Percentiles rank a stretch among this genome's conserved stretches.
These are phyloP conservation scores for Arthrobotrys iridis DNA, from an alignment of 2,329 filamentous ascomycete genomes.

Conservation along the genomic window DNA sequence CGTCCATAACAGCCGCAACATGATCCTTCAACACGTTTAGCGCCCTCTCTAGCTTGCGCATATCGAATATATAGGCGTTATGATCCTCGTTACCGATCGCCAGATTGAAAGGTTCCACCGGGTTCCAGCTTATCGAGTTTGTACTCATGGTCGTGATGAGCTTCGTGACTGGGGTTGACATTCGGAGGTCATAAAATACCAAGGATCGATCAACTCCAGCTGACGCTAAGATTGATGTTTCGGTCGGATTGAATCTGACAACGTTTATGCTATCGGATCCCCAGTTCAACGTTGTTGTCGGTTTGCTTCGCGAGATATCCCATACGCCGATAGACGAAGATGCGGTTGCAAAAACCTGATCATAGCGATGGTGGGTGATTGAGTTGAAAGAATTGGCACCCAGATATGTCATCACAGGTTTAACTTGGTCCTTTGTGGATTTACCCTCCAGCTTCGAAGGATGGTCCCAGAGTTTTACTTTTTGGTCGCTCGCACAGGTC, in stretches of 20 bases:
- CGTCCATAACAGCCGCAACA: constrained; percentile 92
- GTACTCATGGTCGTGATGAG: constrained; percentile 82
- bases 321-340: constrained; percentile 86
- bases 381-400: constrained; percentile 84
- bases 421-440: constrained; percentile 55
- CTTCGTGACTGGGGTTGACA: constrained; percentile 81
- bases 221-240: constrained; percentile 89
- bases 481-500: constrained; percentile 85
- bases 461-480: constrained; percentile 87
- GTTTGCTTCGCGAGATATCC: constrained; percentile 85
- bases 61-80: constrained; percentile 92
- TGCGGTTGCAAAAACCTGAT: constrained; percentile 79
- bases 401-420: constrained; percentile 85
- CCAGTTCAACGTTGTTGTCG: constrained; percentile 71
- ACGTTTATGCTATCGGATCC: constrained; percentile 81
- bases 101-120: constrained; percentile 96
- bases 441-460: constrained; percentile 33
- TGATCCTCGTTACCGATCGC: constrained; percentile 94
- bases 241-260: constrained; percentile 89
- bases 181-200: constrained; percentile 91
- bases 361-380: constrained; percentile 81
- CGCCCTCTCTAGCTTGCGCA: constrained; percentile 86
- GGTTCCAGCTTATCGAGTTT: constrained; percentile 90
- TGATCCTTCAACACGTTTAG: constrained; percentile 91
- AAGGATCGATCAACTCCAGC: constrained; percentile 85